Percentiles rank a stretch among this genome's conserved stretches.
Conservation (phyloP, 2,329 filamentous ascomycete species). For the Botrytis tulipae region DNA sequence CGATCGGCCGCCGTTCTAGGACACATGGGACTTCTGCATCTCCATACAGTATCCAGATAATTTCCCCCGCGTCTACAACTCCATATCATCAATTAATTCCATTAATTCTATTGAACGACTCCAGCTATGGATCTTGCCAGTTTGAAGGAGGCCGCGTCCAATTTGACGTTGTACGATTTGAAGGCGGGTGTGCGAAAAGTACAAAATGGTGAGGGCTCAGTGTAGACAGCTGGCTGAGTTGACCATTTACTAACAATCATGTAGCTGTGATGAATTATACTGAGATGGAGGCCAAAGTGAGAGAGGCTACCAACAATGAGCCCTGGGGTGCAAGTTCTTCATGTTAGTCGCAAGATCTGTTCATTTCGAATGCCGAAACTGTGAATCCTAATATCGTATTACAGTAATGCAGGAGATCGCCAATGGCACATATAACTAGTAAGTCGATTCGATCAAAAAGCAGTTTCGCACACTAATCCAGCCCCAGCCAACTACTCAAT, state of each 20-base stretch:
- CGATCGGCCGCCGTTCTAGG: constrained; percentile 14
- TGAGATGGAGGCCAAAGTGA: constrained; percentile 75
- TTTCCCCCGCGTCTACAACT: constrained; percentile 19
- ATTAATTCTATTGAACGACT: not conserved
- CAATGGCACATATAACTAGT: constrained; percentile 98
- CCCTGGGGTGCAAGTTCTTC: constrained; percentile 64
- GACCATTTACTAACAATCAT: constrained; percentile 29
- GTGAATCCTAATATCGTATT: constrained; percentile 12
- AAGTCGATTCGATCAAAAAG: constrained; percentile 54
- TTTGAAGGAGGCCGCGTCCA: constrained; percentile 69
- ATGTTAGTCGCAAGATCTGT: constrained; percentile 19
- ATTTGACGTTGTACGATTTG: constrained; percentile 70
- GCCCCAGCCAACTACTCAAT: constrained; percentile 81
- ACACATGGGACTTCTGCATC: constrained; percentile 16
- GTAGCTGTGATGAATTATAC: constrained; percentile 77
- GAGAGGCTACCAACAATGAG: constrained; percentile 98
- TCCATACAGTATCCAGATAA: constrained; percentile 22
- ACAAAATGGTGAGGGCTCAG: constrained; percentile 63
- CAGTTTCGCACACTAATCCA: constrained; percentile 22
- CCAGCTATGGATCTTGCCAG: constrained; percentile 63
- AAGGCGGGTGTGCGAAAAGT: constrained; percentile 75
- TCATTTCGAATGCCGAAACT: not conserved
- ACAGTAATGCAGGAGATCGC: constrained; percentile 89
- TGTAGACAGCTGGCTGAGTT: constrained; percentile 31
- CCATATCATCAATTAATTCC: not conserved